Conservation (phyloP, 2,329 filamentous ascomycete species). For the Fusarium tjaetaba region DNA sequence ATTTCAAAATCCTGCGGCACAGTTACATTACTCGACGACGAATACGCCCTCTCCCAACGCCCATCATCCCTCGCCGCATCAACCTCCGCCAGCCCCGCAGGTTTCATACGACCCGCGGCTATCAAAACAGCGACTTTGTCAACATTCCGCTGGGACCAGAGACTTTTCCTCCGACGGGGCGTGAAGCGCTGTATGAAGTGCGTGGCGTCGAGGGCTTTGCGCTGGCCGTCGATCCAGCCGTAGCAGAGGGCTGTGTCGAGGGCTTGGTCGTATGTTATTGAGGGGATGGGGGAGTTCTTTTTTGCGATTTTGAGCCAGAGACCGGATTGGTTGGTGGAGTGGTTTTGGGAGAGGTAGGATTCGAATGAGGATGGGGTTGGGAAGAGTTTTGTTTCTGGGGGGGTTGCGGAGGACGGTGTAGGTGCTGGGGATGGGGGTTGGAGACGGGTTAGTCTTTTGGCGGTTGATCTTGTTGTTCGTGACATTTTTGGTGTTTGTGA, state of each 20-base stretch:
- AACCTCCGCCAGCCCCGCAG: conserved; percentile 59
- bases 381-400: conserved; percentile 26
- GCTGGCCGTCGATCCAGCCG: conserved; percentile 72
- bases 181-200: conserved; percentile 68
- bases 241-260: conserved; percentile 67
- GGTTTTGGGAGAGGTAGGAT: conserved; percentile 25
- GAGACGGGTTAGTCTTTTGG: conserved; percentile 6
- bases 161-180: conserved; percentile 62
- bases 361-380: conserved; percentile 24
- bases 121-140: conserved; percentile 58
- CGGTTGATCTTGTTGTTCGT: conserved; percentile 28
- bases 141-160: conserved; percentile 71
- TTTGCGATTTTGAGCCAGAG: conserved; percentile 62
- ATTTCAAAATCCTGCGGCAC: conserved; percentile 60
- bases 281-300: conserved; percentile 54
- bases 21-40: conserved; percentile 56
- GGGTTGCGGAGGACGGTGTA: accelerated
- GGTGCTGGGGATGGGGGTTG: background rate
- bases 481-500: conserved; percentile 16
- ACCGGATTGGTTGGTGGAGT: conserved; percentile 42
- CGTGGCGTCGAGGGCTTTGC: conserved; percentile 53
- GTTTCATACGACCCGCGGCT: conserved; percentile 58
- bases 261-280: conserved; percentile 61
- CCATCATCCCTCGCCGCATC: conserved; percentile 66
- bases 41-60: conserved; percentile 67